Conservation (phyloP, 2,329 filamentous ascomycete species). For the Alternaria brassicicola region DNA sequence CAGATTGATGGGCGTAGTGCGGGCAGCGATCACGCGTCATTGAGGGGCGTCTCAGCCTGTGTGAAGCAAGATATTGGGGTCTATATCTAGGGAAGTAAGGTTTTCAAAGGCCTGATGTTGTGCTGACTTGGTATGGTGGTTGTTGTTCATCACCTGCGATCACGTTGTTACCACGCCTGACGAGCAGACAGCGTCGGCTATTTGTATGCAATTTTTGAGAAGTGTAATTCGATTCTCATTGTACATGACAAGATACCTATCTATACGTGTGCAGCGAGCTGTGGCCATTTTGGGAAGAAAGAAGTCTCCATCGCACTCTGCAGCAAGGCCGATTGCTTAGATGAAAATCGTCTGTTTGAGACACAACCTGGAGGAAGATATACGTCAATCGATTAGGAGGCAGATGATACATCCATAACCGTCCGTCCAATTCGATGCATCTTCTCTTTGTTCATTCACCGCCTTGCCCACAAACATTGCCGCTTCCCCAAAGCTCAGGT, state of each 20-base stretch:
- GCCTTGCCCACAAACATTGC: background rate
- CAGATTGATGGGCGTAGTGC: background rate
- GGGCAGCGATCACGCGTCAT: background rate
- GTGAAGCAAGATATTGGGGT: background rate
- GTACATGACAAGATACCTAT: background rate
- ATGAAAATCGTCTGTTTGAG: background rate
- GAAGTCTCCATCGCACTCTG: background rate
- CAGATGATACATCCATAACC: background rate
- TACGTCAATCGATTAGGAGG: background rate
- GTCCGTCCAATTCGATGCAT: no score
- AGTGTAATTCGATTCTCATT: background rate
- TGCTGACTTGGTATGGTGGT: background rate
- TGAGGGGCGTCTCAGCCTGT: slow-evolving; percentile 1
- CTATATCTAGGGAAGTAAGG: background rate
- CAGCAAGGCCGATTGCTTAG: background rate
- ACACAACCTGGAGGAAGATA: background rate
- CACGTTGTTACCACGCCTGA: background rate
- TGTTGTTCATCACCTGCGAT: background rate
- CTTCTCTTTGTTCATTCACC: background rate
- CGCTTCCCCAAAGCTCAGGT: background rate
- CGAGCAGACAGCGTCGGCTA: no score
- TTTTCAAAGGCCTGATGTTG: background rate
- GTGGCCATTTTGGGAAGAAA: background rate
- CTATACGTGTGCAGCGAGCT: no score
- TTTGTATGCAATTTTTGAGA: background rate